A percentile compares a stretch with the other conserved stretches of the same genome.
phyloP scores from a whole-genome alignment of 2,329 filamentous ascomycete species.

The Verticillium nonalfalfae region DNA sequence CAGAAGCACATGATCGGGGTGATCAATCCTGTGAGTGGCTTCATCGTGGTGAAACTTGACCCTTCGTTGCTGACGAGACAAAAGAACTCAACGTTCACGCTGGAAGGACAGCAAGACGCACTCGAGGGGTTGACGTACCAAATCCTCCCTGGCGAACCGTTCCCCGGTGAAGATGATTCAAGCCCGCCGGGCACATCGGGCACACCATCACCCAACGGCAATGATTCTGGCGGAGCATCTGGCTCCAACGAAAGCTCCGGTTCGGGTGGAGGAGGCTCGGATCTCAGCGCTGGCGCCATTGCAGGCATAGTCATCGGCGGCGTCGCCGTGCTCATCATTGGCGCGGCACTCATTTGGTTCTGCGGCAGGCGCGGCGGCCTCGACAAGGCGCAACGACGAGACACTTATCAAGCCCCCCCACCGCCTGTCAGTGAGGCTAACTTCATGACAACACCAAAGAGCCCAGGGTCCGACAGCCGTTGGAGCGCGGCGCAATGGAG shows the following conservation, averaged over 20 bases:
- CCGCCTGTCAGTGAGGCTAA: slow-evolving; percentile 20
- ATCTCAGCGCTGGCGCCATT: slow-evolving; percentile 40
- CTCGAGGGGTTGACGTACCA: slow-evolving; percentile 43
- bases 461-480: slow-evolving; percentile 21
- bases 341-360: slow-evolving; percentile 38
- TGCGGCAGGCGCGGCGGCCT: slow-evolving; percentile 35
- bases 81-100: slow-evolving; percentile 39
- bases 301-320: slow-evolving; percentile 52
- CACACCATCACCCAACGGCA: neutral
- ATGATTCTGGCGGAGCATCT: neutral
- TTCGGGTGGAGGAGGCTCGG: neutral
- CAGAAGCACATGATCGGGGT: slow-evolving; percentile 66
- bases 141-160: slow-evolving; percentile 48
- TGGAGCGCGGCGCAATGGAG: neutral
- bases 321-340: slow-evolving; percentile 35
- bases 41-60: neutral
- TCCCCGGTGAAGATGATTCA: slow-evolving; percentile 38
- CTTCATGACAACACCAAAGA: slow-evolving; percentile 20
- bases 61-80: slow-evolving; percentile 4
- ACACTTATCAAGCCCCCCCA: slow-evolving; percentile 9
- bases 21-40: slow-evolving; percentile 56
- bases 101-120: slow-evolving; percentile 37
- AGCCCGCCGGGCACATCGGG: slow-evolving; percentile 1
- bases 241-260: neutral
- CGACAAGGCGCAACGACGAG: slow-evolving; percentile 25